Percentiles rank a stretch among this genome's conserved stretches.
phyloP scores from a whole-genome alignment of 345 rosid genomes.

The Bretschneidera sinensis region DNA sequence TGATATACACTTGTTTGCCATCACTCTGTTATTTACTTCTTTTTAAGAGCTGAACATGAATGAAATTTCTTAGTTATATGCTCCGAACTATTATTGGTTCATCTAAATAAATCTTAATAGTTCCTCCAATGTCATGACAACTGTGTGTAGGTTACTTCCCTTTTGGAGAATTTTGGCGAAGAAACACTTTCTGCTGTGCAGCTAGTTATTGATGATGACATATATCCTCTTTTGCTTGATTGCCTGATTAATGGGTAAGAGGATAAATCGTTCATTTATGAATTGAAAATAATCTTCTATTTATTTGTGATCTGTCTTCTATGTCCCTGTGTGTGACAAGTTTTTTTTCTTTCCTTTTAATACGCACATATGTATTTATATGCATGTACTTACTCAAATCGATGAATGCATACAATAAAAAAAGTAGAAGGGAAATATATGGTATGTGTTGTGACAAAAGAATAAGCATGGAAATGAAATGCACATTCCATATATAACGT shows the following conservation, averaged over 20 bases:
- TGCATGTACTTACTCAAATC: too few species aligned
- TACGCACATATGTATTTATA: too few species aligned
- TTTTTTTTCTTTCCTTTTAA: too few species aligned
- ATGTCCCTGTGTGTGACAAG: too few species aligned
- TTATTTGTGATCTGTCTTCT: background rate
- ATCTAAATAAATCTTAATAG: background rate
- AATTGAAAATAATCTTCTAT: background rate
- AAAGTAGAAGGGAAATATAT: too few species aligned
- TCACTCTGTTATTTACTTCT: too few species aligned
- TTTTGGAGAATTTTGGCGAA: conserved; percentile 46
- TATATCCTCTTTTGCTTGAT: conserved; percentile 76
- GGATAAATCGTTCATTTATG: too few species aligned
- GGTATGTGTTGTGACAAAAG: background rate
- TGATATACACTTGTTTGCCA: too few species aligned
- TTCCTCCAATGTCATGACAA: conserved; percentile 6
- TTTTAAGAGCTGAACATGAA: background rate
- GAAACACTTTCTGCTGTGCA: conserved; percentile 39
- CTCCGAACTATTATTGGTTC: background rate
- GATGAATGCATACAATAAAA: too few species aligned
- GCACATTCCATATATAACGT: too few species aligned
- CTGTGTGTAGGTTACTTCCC: conserved; percentile 54
- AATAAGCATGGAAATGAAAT: background rate
- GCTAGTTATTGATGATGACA: conserved; percentile 44
- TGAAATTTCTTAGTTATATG: background rate
- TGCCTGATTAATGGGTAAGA: conserved; percentile 63